These are phyloP conservation scores for Canavalia ensiformis DNA, from an alignment of 306 rosid species.

Conservation along the genomic window DNA sequence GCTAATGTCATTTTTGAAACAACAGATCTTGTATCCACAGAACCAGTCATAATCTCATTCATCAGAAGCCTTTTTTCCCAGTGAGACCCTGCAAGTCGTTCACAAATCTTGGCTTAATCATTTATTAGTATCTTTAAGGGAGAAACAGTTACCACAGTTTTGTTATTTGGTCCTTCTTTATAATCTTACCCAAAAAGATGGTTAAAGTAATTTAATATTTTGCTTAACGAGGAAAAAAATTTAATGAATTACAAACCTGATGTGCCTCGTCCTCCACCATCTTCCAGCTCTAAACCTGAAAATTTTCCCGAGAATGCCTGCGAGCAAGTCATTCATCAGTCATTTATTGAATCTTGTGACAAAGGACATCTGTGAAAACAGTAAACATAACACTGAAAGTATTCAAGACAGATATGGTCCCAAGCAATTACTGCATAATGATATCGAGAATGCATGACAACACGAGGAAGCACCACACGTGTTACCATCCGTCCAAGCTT, in stretches of 20 bases:
- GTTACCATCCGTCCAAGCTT: conserved; percentile 90
- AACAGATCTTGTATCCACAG: conserved; percentile 98
- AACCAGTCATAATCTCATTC: conserved; percentile 99
- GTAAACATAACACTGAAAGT: conserved; percentile 8
- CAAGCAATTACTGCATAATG: conserved; percentile 80
- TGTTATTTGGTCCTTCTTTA: conserved; percentile 7
- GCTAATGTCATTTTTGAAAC: conserved; percentile 99
- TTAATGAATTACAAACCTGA: conserved; percentile 68
- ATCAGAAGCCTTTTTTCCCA: conserved; percentile 98
- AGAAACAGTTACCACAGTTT: conserved; percentile 1
- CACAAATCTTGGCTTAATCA: conserved; percentile 17
- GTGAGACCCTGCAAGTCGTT: conserved; percentile 79
- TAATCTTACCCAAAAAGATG: conserved; percentile 15
- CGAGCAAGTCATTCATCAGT: conserved; percentile 47
- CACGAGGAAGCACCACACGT: conserved; percentile 98
- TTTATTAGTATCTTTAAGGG: conserved; percentile 5
- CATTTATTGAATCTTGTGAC: conserved; percentile 25
- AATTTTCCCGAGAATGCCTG: conserved; percentile 93
- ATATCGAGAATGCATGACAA: conserved; percentile 93
- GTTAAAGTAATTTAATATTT: background rate
- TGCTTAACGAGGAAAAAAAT: background rate
- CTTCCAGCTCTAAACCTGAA: conserved; percentile 97
- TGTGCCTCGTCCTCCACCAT: conserved; percentile 99
- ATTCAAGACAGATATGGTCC: conserved; percentile 21
- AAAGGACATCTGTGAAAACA: conserved; percentile 30